Conservation (phyloP, 805 yeast species). For the Metschnikowia sp. region DNA sequence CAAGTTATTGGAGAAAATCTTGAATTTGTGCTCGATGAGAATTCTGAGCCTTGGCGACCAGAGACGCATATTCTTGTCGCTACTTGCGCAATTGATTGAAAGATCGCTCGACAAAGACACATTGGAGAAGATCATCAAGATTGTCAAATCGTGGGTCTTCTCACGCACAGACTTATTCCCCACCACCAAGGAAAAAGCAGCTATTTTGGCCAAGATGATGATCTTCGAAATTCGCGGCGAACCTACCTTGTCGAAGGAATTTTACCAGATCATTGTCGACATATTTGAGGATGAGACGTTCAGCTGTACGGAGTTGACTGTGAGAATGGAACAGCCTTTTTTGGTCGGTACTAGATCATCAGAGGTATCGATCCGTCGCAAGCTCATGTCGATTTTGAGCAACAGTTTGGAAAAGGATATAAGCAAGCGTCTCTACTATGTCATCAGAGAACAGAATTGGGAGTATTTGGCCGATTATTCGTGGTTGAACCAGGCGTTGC, state of each 20-base stretch:
- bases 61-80: constrained; percentile 79
- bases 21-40: constrained; percentile 74
- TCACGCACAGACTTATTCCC: constrained; percentile 82
- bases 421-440: constrained; percentile 75
- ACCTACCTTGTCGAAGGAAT: constrained; percentile 68
- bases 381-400: constrained; percentile 75
- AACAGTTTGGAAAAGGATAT: constrained; percentile 75
- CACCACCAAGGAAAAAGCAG: constrained; percentile 93
- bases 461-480: constrained; percentile 88
- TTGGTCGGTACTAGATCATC: constrained; percentile 86
- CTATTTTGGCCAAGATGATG: constrained; percentile 88
- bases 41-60: constrained; percentile 90
- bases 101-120: constrained; percentile 77
- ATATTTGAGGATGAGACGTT: constrained; percentile 78
- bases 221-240: constrained; percentile 88
- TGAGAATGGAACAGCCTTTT: constrained; percentile 94
- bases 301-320: constrained; percentile 83
- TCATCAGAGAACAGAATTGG: constrained; percentile 96
- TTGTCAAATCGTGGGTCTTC: constrained; percentile 89
- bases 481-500: constrained; percentile 93
- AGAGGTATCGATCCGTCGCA: constrained; percentile 69
- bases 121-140: constrained; percentile 66
- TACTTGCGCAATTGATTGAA: constrained; percentile 87
- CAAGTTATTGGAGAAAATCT: constrained; percentile 66
- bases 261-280: constrained; percentile 81